phyloP scores from a whole-genome alignment of 768 basidiomycete genomes.

The Royoungia palumana region DNA sequence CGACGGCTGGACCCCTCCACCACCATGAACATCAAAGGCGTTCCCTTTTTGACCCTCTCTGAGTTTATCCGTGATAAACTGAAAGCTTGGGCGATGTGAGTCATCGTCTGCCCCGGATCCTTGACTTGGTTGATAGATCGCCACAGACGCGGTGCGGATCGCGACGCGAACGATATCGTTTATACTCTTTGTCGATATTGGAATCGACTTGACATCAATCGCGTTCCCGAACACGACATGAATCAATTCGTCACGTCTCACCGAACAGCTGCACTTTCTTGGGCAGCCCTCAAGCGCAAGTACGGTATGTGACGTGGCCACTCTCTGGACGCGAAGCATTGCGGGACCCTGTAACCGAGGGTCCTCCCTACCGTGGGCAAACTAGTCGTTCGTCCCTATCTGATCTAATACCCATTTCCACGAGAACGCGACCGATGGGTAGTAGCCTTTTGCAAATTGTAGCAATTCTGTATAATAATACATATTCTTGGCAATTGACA shows the following conservation, averaged over 20 bases:
- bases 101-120: constrained; percentile 1
- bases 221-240: constrained; percentile 85
- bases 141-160: constrained; percentile 61
- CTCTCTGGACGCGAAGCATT: background rate
- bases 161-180: constrained; percentile 75
- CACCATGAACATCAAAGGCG: constrained; percentile 61
- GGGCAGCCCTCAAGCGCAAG: constrained; percentile 71
- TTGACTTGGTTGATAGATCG: constrained; percentile 16
- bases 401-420: constrained; percentile 22
- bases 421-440: constrained; percentile 14
- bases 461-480: constrained; percentile 22
- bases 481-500: constrained; percentile 16
- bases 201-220: constrained; percentile 82
- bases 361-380: background rate
- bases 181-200: constrained; percentile 72
- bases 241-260: constrained; percentile 63
- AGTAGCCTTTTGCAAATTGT: constrained; percentile 17
- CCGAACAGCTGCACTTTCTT: constrained; percentile 61
- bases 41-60: constrained; percentile 81
- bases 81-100: constrained; percentile 79
- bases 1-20: constrained; percentile 66
- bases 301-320: constrained; percentile 50
- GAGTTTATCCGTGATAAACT: constrained; percentile 86
- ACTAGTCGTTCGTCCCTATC: constrained; percentile 27
- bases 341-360: background rate